Percentiles rank a stretch among this genome's conserved stretches.
Evolutionary conservation across 2,329 filamentous ascomycete genomes (phyloP).

Genomic region (Calonectria hawksworthii): DNA sequence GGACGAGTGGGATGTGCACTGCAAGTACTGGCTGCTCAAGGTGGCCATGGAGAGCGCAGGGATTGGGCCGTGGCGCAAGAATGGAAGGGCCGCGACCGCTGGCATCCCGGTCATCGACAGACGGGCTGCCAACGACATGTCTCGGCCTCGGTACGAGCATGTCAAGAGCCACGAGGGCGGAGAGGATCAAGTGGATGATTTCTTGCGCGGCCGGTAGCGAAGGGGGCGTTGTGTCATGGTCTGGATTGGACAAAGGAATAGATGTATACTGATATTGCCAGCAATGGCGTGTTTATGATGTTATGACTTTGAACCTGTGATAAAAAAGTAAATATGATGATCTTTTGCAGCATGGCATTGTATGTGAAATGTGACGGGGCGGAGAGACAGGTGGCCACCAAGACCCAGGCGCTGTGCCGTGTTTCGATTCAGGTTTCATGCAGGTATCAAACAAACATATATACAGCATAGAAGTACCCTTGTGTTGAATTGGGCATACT

Average conservation of each 20-base stretch:
- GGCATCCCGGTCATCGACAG: background rate
- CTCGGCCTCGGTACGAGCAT: background rate
- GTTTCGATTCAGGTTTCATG: too few relatives aligned
- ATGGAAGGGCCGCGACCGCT: background rate
- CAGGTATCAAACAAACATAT: too few relatives aligned
- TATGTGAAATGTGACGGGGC: background rate
- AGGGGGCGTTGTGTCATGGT: background rate
- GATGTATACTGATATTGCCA: background rate
- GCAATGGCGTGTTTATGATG: background rate
- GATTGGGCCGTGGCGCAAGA: background rate
- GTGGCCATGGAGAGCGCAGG: background rate
- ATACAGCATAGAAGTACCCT: background rate
- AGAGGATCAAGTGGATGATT: background rate
- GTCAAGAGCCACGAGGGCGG: background rate
- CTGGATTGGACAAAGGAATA: background rate
- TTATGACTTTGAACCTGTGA: background rate
- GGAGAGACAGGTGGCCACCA: background rate
- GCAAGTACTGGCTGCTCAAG: background rate
- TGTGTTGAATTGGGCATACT: background rate
- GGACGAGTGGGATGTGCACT: background rate
- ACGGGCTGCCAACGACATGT: rapidly evolving
- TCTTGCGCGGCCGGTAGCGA: background rate
- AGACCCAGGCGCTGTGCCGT: too few relatives aligned
- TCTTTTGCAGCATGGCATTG: background rate
- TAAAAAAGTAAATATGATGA: background rate